Evolutionary conservation across 208 protist genomes (phyloP).

Genomic region (Blechomonas ayalai): DNA sequence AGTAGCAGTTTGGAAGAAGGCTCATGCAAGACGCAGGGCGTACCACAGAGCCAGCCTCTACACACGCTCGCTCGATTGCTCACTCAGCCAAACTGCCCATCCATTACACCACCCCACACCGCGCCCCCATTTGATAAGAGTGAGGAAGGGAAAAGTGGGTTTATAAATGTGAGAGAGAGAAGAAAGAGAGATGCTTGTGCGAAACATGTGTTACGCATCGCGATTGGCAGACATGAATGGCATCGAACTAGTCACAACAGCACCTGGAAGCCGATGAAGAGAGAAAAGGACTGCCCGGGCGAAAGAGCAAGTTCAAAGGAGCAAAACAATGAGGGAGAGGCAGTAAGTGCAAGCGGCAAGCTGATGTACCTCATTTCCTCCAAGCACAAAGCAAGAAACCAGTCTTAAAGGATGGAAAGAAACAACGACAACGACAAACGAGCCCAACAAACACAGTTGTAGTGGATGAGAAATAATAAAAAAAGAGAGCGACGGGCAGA

Average conservation of each 20-base stretch:
- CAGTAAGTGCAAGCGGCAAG: not conserved
- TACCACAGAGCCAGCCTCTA: too few species aligned
- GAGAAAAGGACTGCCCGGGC: not conserved
- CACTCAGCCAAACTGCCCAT: too few species aligned
- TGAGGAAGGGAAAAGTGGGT: too few species aligned
- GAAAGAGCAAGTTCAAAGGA: conserved; percentile 5
- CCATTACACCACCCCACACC: too few species aligned
- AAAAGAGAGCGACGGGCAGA: not conserved
- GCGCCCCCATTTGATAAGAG: too few species aligned
- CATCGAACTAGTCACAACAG: too few species aligned
- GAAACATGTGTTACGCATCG: too few species aligned
- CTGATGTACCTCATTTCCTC: not conserved
- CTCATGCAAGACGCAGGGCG: too few species aligned
- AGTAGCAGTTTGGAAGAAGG: too few species aligned
- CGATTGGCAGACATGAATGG: too few species aligned
- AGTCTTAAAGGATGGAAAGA: not conserved
- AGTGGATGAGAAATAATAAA: conserved; percentile 6
- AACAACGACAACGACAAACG: not conserved
- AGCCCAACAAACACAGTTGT: not conserved
- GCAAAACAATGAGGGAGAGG: not conserved
- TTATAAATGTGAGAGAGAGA: not conserved
- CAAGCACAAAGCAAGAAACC: conserved; percentile 1
- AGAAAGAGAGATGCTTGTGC: not conserved
- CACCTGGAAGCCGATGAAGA: not conserved
- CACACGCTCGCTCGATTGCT: too few species aligned